These are phyloP conservation scores for Penicillium malachiteum DNA, from an alignment of 495 filamentous ascomycete genomes.

Conservation along the genomic window DNA sequence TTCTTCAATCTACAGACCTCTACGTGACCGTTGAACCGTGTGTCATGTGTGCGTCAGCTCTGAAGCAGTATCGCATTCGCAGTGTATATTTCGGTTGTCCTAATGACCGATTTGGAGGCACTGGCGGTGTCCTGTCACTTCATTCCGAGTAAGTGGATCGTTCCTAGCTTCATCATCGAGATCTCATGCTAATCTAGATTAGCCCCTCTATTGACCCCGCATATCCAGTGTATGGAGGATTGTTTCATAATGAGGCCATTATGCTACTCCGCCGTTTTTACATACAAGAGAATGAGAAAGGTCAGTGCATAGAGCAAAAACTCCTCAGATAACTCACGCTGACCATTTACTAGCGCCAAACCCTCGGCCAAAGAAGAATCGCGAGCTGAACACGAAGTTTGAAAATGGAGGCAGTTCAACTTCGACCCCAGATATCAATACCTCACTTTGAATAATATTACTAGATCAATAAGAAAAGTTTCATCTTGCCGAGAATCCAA, in stretches of 20 bases:
- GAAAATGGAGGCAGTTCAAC: slow-evolving; percentile 9
- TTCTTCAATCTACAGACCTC: slow-evolving; percentile 70
- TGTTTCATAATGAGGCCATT: slow-evolving; percentile 85
- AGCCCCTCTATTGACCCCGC: slow-evolving; percentile 64
- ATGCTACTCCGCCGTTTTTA: slow-evolving; percentile 91
- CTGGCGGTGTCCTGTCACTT: slow-evolving; percentile 83
- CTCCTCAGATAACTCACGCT: not conserved
- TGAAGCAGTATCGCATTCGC: slow-evolving; percentile 78
- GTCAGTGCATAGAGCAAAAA: slow-evolving; percentile 34
- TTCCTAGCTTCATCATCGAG: not conserved
- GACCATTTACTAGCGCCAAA: slow-evolving; percentile 51
- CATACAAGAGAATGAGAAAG: slow-evolving; percentile 91
- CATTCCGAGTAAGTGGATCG: slow-evolving; percentile 63
- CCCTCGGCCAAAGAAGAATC: slow-evolving; percentile 55
- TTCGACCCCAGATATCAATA: no score
- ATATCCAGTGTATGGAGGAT: slow-evolving; percentile 76
- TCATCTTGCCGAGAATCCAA: no score
- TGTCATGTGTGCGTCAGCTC: slow-evolving; percentile 94
- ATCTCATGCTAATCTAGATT: slow-evolving; percentile 14
- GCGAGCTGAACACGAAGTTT: slow-evolving; percentile 48
- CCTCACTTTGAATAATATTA: no score
- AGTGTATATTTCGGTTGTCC: slow-evolving; percentile 90
- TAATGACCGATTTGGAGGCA: slow-evolving; percentile 96
- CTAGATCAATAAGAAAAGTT: no score
- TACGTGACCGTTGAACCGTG: slow-evolving; percentile 98